A percentile compares a stretch with the other conserved stretches of the same genome.
Conservation (phyloP, 2,329 filamentous ascomycete genomes). For the Trichoderma sp. region DNA sequence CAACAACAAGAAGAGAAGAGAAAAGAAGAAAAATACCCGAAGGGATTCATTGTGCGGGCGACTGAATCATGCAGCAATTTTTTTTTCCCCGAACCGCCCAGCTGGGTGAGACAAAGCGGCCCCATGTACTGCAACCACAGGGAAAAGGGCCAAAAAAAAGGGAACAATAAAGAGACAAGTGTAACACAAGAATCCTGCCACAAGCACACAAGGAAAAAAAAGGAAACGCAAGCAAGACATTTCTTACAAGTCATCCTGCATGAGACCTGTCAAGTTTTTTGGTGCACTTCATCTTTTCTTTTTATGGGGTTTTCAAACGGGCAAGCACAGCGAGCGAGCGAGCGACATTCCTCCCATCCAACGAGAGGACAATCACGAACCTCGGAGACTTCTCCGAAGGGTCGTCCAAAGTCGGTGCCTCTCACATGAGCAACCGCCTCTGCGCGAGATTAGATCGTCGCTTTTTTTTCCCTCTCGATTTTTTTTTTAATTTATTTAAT, state of each 20-base stretch:
- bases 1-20: not conserved
- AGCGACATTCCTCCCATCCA: not conserved
- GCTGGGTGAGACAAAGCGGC: constrained; percentile 11
- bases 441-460: constrained; percentile 19
- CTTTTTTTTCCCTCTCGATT: too few relatives aligned
- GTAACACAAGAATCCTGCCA: not conserved
- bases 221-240: not conserved
- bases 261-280: not conserved
- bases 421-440: constrained; percentile 18
- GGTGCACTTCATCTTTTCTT: not conserved
- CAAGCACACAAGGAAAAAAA: not conserved
- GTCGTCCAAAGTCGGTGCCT: not conserved
- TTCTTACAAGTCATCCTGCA: not conserved
- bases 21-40: not conserved
- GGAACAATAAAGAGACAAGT: not conserved
- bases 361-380: not conserved
- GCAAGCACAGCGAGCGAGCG: not conserved
- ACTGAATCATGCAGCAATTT: not conserved
- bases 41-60: not conserved
- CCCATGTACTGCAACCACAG: not conserved
- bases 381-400: not conserved
- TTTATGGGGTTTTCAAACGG: not conserved
- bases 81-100: constrained; percentile 1
- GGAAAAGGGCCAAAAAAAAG: not conserved
- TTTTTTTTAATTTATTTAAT: too few relatives aligned